These are phyloP conservation scores for Saccharomyces hybrid DNA, from an alignment of 1,139 yeast species.

Conservation along the genomic window DNA sequence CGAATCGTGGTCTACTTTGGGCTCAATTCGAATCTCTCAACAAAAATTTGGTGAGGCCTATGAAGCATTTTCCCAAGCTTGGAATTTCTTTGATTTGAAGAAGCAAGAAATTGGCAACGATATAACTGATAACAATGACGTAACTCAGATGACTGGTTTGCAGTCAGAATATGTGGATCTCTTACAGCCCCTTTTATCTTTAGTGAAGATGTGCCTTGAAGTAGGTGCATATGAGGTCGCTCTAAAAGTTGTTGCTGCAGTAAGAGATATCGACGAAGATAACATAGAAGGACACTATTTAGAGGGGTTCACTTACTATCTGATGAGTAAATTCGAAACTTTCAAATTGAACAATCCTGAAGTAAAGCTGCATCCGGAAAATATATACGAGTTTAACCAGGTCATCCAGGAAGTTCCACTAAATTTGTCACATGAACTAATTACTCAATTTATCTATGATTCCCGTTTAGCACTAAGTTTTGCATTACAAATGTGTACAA, in stretches of 20 bases:
- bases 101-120: constrained; percentile 42
- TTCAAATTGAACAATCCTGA: constrained; percentile 22
- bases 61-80: constrained; percentile 59
- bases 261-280: constrained; percentile 75
- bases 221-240: constrained; percentile 64
- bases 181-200: constrained; percentile 59
- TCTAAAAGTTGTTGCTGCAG: constrained; percentile 48
- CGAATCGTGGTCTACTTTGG: constrained; percentile 74
- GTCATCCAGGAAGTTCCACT: constrained; percentile 46
- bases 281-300: constrained; percentile 72
- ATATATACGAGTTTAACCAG: constrained; percentile 33
- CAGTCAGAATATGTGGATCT: constrained; percentile 52
- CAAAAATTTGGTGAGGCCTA: constrained; percentile 67
- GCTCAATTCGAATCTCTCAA: constrained; percentile 88
- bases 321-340: constrained; percentile 44
- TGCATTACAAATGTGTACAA: constrained; percentile 41
- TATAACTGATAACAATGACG: constrained; percentile 37
- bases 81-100: constrained; percentile 56
- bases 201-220: constrained; percentile 71
- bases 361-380: constrained; percentile 22
- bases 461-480: constrained; percentile 50
- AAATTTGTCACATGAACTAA: constrained; percentile 29
- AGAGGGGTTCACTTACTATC: constrained; percentile 68
- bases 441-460: constrained; percentile 38
- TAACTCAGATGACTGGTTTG: constrained; percentile 27